Evolutionary conservation across 163 green algal species (phyloP).

Genomic region (Botryococcus braunii): DNA sequence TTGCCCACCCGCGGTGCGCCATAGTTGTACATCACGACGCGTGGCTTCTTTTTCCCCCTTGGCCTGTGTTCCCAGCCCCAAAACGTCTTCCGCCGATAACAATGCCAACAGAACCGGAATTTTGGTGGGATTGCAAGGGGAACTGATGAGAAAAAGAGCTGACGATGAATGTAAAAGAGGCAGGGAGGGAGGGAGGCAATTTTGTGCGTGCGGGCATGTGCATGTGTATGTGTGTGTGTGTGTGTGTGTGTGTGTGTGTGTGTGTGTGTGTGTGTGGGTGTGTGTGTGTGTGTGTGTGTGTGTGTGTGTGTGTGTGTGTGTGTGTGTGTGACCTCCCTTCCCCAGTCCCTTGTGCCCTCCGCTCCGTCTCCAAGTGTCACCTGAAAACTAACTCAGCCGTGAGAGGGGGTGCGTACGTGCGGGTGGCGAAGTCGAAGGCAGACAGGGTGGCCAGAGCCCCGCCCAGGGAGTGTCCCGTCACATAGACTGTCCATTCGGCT

Average conservation of each 20-base stretch:
- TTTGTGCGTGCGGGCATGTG: too few species aligned
- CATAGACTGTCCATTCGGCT: constrained; percentile 7
- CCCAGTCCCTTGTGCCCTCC: not conserved
- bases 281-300: too few species aligned
- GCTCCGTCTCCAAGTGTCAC: not conserved
- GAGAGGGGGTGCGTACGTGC: not conserved
- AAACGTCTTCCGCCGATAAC: not conserved
- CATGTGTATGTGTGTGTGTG: too few species aligned
- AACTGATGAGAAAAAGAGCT: not conserved
- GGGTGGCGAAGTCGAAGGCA: constrained; percentile 51
- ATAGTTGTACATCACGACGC: constrained; percentile 52
- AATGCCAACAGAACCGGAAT: not conserved
- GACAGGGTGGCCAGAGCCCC: constrained; percentile 68
- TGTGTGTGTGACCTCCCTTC: too few species aligned
- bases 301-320: too few species aligned
- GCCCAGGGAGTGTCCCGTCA: constrained; percentile 36
- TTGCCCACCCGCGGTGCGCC: constrained; percentile 61
- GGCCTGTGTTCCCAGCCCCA: not conserved
- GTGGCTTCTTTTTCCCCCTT: not conserved
- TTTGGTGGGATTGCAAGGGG: too few species aligned
- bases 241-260: too few species aligned
- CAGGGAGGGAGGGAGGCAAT: too few species aligned
- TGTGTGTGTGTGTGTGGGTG: too few species aligned
- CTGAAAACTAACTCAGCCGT: not conserved
- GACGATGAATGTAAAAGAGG: too few species aligned